Evolutionary conservation across 2,329 filamentous ascomycete species (phyloP), one percentile per base, ranked within the genome.

Genomic region (Cladobotryum mycophilum): DNA sequence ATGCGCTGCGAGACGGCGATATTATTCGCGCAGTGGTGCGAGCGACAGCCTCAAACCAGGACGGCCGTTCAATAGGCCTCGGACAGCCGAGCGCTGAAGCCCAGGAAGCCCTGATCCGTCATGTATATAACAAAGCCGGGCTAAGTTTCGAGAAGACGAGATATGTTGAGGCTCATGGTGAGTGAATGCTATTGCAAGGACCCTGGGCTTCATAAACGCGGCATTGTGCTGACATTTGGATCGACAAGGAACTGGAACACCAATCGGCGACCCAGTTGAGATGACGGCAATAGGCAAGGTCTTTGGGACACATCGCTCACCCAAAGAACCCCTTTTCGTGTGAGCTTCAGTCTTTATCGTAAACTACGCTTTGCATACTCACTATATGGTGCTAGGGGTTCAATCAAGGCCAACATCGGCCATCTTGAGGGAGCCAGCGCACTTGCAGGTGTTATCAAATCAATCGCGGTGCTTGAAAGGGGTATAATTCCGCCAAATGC

Each of bases 11-110:
- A 25, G 45, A 47, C 1, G 45, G 45, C 6, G 20, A 41, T 30
- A 40, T 33, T 5, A 41, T 47, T 30, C 45, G 45, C 7, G 45
- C 35, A 11, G 35, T 47, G n/a, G 40, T 47, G 35, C 18, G 45
- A 1, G 45, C 17, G 3, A 47, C 45, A 4, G 37, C 17, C 20
- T 47, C 35, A 7, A 47, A 47, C 18, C 45, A 47, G 8, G 45
- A 47, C 13, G 13, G 37, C 11, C 12, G 15, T 13, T 33, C 35
- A 7, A 9, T 33, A n/a, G 20, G 35, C 5, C 18, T 41, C n/a
- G 9, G 9, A 8, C 15, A 17, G 15, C 43, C 43, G 14, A 20
- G 15, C 2, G 17, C 15, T 2, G 30, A 37, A n/a, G 33, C 30
- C 12, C 43, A 45, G 11, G 30, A 36, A 4, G 36, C 9, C 5